Evolutionary conservation across 106 monocot genomes (phyloP).

Genomic region (Dendrobium nobile): DNA sequence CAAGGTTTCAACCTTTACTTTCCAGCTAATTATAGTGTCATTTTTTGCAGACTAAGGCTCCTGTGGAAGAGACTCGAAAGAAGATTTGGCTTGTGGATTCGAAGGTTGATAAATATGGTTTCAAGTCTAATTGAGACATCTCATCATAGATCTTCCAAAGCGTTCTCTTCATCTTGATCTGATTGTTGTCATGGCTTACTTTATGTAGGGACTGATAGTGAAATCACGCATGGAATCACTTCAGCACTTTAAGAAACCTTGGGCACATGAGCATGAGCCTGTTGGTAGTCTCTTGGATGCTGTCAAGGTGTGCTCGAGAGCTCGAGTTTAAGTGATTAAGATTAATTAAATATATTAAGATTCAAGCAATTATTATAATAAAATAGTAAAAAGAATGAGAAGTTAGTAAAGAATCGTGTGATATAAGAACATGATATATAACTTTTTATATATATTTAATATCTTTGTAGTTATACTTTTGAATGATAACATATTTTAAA

Average conservation of each 20-base stretch:
- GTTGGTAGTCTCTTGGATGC: conserved; percentile 51
- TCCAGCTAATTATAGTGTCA: not conserved
- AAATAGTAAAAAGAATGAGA: no score
- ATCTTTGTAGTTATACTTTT: no score
- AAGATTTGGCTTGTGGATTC: conserved; percentile 95
- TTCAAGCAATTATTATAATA: no score
- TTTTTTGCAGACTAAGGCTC: conserved; percentile 38
- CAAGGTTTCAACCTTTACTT: not conserved
- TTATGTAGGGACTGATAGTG: conserved; percentile 69
- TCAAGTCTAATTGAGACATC: no score
- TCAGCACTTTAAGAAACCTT: conserved; percentile 73
- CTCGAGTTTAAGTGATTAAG: no score
- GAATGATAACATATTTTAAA: no score
- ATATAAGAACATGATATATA: no score
- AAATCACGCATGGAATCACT: conserved; percentile 55
- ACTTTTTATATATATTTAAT: no score
- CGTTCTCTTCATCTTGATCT: not conserved
- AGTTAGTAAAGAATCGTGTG: no score
- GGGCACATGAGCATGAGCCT: conserved; percentile 83
- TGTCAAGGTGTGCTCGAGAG: conserved; percentile 38
- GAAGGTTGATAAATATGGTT: conserved; percentile 36
- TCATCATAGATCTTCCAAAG: no score
- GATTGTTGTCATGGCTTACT: not conserved
- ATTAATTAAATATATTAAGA: no score
- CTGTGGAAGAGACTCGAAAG: conserved; percentile 67